Evolutionary conservation across 2,329 filamentous ascomycete species (phyloP), one percentile per base, ranked within the genome.

Genomic region (Clonostachys rhizophaga): DNA sequence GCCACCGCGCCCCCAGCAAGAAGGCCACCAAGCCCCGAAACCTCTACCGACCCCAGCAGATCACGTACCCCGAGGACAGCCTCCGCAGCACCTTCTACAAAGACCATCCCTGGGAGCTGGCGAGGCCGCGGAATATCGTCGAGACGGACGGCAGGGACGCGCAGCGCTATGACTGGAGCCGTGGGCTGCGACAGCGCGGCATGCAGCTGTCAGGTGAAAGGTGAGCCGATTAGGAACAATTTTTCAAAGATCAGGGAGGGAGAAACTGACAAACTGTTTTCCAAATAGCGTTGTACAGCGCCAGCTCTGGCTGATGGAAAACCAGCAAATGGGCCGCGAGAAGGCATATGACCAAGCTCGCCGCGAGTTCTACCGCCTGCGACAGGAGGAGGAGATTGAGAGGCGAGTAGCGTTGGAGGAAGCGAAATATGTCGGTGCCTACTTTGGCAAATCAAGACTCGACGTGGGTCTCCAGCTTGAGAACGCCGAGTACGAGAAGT

Each of bases 41-140:
- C 56, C 71, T 96, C 57, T 97, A 91, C 74, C 82, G 84, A 57
- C 94, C 94, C 2, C 80, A 91, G 54, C 70, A 74, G 49, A 84
- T 99, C 53, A 72, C 71, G 46, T 96, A 94, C 64, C 81, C 87
- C 50, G 94, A 99, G 66, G 94, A 99, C 68, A 68, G 72, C 50
- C 75, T 99, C 59, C 85, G 94, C 53, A 75, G 70, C 55, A 81
- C 84, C 30, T 99, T 97, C 71, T 99, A 89, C 73, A 83, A 78
- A 60, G 92, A 99, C 66, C 94, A 99, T 64, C 94, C 94, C 6
- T 99, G 94, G 94, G 94, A 99, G 69, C 72, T 99, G 61, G 94
- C 94, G 16, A 79, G 92, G 52, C 94, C 94, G 47, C 79, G 89
- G 55, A 76, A 96, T 49, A 74, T 99, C 42, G 71, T 97, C 10